Base-by-base conservation (phyloP, 2,329 filamentous ascomycete species). In the Thelonectria discophora region DNA sequence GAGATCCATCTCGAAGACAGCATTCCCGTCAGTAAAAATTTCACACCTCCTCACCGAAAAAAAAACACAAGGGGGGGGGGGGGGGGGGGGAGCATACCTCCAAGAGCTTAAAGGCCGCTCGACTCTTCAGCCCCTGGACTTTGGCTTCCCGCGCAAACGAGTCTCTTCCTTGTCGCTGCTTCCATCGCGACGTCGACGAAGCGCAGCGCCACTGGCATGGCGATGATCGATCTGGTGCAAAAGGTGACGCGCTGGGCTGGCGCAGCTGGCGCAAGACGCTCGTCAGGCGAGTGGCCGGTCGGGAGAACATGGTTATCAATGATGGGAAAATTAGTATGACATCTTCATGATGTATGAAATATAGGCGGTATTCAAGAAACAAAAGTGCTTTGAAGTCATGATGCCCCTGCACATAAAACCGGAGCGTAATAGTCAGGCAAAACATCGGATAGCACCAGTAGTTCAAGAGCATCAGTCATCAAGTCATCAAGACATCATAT, bases 21-120 rank as follows among this genome's bases (percentile, higher is more conserved):
- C 27, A 5, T 5, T 30, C 27, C 13, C 4, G 11, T 69, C 39
- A 68, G 60, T n/a, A 18, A 20, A 3, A 18, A 3, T 17, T 12
- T 34, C 34, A 6, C 5, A 27, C 32, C 34, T 4, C 40, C 40
- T 20, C 10, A 13, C 15, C 8, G 13, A 6, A 2, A 6, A 9
- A 2, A 8, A 8, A 70, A 17, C 9, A 24, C 21, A 24, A 24
- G 21, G 6, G 21, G 6, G n/a, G n/a, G n/a, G n/a, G n/a, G 11
- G 17, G 11, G 2, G 12, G 11, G 20, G 21, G 4, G 12, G 7
- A 27, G 11, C 72, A 32, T 74, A 93, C 93, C 82, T 97, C 91
- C 17, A 97, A 78, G 10, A 99, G 81, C 77, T 99, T 99, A 77
- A 95, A 97, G 0, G 94, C 95, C 24, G 95, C 95, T 64, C 95